Percentiles rank a stretch among this genome's conserved stretches.
Evolutionary conservation across 1,139 yeast genomes (phyloP).

Genomic region (Nakaseomyces uthaithaninus): DNA sequence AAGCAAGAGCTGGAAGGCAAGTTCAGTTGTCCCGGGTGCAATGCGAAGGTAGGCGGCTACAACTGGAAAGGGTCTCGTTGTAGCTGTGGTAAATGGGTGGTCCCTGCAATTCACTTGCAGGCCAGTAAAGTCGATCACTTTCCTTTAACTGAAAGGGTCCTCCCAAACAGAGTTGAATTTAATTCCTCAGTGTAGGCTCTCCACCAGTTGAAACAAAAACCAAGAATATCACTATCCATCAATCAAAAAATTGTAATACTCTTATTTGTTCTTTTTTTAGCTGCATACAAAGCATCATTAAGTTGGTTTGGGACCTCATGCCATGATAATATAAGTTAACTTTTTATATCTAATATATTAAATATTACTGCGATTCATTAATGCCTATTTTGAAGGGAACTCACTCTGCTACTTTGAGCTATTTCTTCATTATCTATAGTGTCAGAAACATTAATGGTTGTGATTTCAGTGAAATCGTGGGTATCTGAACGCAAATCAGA

Average conservation of each 20-base stretch:
- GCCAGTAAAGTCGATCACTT: constrained; percentile 73
- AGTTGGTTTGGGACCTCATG: no score
- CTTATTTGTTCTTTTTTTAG: no score
- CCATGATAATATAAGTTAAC: no score
- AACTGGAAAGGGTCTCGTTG: constrained; percentile 94
- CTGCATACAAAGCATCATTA: no score
- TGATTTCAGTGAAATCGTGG: constrained; percentile 19
- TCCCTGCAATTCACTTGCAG: constrained; percentile 82
- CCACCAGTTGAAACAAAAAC: no score
- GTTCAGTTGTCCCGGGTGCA: constrained; percentile 76
- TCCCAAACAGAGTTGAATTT: constrained; percentile 26
- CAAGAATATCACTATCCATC: no score
- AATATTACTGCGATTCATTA: no score
- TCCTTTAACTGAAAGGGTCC: constrained; percentile 17
- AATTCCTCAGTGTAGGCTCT: constrained; percentile 12
- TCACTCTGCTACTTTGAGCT: constrained; percentile 14
- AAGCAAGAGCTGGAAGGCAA: constrained; percentile 73
- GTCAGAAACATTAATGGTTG: constrained; percentile 19
- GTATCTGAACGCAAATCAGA: constrained; percentile 11
- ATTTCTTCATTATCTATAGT: constrained; percentile 15
- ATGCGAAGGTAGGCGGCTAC: constrained; percentile 77
- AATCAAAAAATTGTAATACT: no score
- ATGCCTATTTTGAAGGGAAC: constrained; percentile 11
- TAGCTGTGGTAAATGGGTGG: constrained; percentile 92
- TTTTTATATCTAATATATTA: no score